Base-by-base conservation (phyloP, 345 rosid species). In the Aethionema arabicum region DNA sequence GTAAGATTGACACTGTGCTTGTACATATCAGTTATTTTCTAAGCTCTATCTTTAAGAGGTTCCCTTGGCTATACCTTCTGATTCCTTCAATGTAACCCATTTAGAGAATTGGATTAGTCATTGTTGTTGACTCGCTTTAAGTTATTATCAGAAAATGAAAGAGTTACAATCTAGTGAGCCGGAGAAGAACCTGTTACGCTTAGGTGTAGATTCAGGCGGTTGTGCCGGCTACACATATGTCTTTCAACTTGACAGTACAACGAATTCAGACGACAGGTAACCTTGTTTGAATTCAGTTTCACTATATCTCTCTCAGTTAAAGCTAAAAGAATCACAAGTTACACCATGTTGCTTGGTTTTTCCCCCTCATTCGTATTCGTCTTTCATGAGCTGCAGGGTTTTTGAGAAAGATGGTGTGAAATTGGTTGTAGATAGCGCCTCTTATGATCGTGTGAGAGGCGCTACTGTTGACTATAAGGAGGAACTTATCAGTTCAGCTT, bases 191-290 rank as follows among this genome's bases (percentile, higher is more conserved):
- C 11, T 85, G 84, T 83, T 85, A 42, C 95, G 91, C 0, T 70
- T 87, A 77, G 82, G 91, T 31, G 87, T 87, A 32, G 87, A 87
- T 73, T 78, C 85, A 9, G 95, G 95, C 38, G 95, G 95, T 41
- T 87, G 95, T 77, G 85, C 91, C 11, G 95, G 95, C 21, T 87
- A 85, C 65, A 91, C 83, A 42, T 87, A 87, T 53, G 81, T 83
- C 29, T 87, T 85, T 10, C 63, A 85, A 63, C 72, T 87, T 74
- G 95, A 83, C 42, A 71, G 69, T 51, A 81, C 74, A 59, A 74
- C 74, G 52, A 80, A 72, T 63, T 53, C 79, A 37, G 95, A 87
- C 51, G 91, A 87, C 77, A 88, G 89, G 95, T 84, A 54, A 53
- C 21, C 39, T 9, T 46, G 56, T 35, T 8, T 31, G 16, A 12